Conservation (phyloP, 169 alveolate species). For the Plasmodium vivax region DNA sequence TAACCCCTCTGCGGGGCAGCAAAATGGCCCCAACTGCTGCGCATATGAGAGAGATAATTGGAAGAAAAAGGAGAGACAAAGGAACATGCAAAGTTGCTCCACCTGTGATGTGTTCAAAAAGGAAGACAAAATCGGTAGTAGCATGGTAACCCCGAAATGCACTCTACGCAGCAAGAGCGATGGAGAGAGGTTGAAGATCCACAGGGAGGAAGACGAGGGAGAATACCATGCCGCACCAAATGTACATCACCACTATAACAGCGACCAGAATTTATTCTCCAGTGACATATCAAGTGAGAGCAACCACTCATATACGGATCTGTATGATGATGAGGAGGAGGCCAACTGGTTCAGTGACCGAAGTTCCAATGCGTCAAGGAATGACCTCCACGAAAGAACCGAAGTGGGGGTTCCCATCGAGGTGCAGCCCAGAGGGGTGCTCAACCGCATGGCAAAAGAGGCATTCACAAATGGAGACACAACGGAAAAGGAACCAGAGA, state of each 20-base stretch:
- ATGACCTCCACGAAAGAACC: not conserved
- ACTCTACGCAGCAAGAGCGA: not conserved
- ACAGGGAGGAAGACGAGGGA: not conserved
- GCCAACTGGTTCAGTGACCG: conserved; percentile 10
- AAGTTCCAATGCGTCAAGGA: not conserved
- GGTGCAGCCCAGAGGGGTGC: not conserved
- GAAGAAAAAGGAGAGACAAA: not conserved
- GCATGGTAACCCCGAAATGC: not conserved
- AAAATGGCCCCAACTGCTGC: not conserved
- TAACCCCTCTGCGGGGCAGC: not conserved
- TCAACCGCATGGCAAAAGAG: not conserved
- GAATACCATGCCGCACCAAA: not conserved
- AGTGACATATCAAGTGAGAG: conserved; percentile 37
- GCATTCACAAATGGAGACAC: not conserved
- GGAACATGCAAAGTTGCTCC: conserved; percentile 8
- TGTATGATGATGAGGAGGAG: conserved; percentile 14
- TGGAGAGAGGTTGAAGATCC: not conserved
- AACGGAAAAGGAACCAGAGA: not conserved
- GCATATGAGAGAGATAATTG: not conserved
- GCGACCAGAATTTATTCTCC: conserved; percentile 16
- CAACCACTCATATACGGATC: conserved; percentile 31
- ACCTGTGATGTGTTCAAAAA: conserved; percentile 8
- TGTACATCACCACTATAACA: not conserved
- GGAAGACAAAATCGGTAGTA: not conserved
- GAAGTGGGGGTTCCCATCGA: not conserved